These are phyloP conservation scores for Artomyces pyxidatus DNA, from an alignment of 768 basidiomycete species.

Conservation along the genomic window DNA sequence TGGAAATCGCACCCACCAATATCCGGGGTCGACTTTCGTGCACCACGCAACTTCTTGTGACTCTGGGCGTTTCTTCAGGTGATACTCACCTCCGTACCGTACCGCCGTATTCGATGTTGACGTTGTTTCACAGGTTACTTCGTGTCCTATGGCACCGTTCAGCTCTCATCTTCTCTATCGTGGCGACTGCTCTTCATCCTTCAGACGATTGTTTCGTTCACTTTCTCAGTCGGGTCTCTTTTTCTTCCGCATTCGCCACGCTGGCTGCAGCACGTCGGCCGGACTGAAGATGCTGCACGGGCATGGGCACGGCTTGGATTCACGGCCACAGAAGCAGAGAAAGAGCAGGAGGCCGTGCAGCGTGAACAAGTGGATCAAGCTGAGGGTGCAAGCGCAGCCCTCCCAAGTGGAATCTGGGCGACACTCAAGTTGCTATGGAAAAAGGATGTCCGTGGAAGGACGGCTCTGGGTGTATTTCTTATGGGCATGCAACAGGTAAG, in stretches of 20 bases:
- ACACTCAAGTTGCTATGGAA: constrained; percentile 19
- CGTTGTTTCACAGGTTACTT: constrained; percentile 26
- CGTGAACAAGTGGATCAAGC: constrained; percentile 13
- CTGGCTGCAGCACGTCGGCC: constrained; percentile 31
- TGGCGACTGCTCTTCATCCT: constrained; percentile 33
- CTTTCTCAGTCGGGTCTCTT: constrained; percentile 23
- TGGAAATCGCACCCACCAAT: constrained; percentile 35
- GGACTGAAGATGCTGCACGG: constrained; percentile 25
- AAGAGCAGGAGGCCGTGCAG: constrained; percentile 21
- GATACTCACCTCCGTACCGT: constrained; percentile 15
- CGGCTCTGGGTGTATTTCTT: constrained; percentile 33
- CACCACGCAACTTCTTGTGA: constrained; percentile 35
- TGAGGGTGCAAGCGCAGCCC: no score
- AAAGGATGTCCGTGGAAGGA: constrained; percentile 26
- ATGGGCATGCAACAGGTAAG: constrained; percentile 36
- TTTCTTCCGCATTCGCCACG: constrained; percentile 33
- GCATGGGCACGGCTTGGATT: constrained; percentile 21
- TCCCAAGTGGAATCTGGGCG: constrained; percentile 5
- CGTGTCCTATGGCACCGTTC: constrained; percentile 30
- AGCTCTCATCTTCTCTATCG: constrained; percentile 22
- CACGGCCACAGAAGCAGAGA: constrained; percentile 20
- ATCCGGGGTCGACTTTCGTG: constrained; percentile 34
- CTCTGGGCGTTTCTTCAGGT: constrained; percentile 34
- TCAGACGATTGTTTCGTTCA: constrained; percentile 24
- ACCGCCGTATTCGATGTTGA: constrained; percentile 11